phyloP scores from a whole-genome alignment of 805 yeast species.

The Saturnispora halmiae region DNA sequence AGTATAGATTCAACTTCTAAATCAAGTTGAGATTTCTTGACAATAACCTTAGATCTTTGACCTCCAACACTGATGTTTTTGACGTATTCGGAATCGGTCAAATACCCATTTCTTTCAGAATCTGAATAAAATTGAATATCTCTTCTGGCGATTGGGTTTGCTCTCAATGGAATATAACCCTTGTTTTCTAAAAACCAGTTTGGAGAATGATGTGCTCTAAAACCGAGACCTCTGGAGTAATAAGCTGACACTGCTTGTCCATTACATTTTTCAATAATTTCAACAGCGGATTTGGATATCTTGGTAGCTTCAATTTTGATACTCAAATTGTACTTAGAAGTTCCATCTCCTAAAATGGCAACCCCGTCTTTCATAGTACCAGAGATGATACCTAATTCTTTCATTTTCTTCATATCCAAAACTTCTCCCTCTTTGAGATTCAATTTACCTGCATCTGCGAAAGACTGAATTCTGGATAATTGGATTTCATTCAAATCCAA shows the following conservation, averaged over 20 bases:
- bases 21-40: conserved; percentile 19
- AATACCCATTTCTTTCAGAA: conserved; percentile 66
- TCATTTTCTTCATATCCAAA: conserved; percentile 70
- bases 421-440: conserved; percentile 49
- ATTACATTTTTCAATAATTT: conserved; percentile 61
- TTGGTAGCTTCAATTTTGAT: conserved; percentile 72
- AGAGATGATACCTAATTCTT: conserved; percentile 58
- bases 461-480: conserved; percentile 59
- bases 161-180: conserved; percentile 75
- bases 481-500: conserved; percentile 49
- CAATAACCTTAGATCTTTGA: conserved; percentile 10
- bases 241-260: conserved; percentile 68
- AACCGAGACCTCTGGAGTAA: conserved; percentile 51
- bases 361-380: conserved; percentile 75
- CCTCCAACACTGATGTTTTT: conserved; percentile 21
- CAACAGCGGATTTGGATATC: conserved; percentile 69
- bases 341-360: conserved; percentile 65
- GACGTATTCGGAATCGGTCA: conserved; percentile 34
- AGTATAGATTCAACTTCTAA: conserved; percentile 17
- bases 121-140: conserved; percentile 72
- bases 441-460: conserved; percentile 60
- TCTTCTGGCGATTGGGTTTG: conserved; percentile 78
- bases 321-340: conserved; percentile 41
- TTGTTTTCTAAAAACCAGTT: conserved; percentile 54
- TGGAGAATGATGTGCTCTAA: conserved; percentile 72